Conservation (phyloP, 2,329 filamentous ascomycete species). For the Penicillium psychrosexuale region DNA sequence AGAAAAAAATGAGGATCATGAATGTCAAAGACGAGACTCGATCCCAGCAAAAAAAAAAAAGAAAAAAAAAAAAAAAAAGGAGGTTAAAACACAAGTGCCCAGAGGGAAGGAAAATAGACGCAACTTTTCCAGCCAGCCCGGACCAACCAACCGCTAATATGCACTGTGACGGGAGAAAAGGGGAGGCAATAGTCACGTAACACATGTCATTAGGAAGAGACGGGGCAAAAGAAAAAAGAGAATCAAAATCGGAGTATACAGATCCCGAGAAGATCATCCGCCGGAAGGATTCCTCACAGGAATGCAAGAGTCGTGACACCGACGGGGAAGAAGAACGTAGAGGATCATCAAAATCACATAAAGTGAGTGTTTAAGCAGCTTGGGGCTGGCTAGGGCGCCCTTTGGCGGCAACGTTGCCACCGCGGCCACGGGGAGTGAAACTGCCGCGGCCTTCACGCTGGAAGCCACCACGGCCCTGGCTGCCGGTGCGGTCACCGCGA, state of each 20-base stretch:
- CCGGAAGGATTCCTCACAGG: constrained; percentile 8
- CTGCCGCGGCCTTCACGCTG: constrained; percentile 66
- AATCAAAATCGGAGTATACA: constrained; percentile 37
- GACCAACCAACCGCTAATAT: constrained; percentile 45
- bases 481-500: constrained; percentile 64
- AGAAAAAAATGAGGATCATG: constrained; percentile 22
- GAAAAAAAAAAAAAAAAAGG: constrained; percentile 18
- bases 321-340: constrained; percentile 7
- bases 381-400: constrained; percentile 47
- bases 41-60: constrained; percentile 16
- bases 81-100: constrained; percentile 25
- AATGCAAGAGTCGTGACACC: not conserved
- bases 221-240: constrained; percentile 13
- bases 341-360: constrained; percentile 10
- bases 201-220: constrained; percentile 40
- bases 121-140: constrained; percentile 38
- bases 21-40: constrained; percentile 10
- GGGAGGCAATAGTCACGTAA: constrained; percentile 33
- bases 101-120: constrained; percentile 30
- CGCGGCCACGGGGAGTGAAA: constrained; percentile 62
- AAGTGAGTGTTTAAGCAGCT: constrained; percentile 35
- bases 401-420: constrained; percentile 53
- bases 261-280: constrained; percentile 29
- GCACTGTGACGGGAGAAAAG: constrained; percentile 35
- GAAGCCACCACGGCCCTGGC: constrained; percentile 66